These are phyloP conservation scores for Penicillium hesseltinei DNA, from an alignment of 2,329 filamentous ascomycete genomes.

Conservation along the genomic window DNA sequence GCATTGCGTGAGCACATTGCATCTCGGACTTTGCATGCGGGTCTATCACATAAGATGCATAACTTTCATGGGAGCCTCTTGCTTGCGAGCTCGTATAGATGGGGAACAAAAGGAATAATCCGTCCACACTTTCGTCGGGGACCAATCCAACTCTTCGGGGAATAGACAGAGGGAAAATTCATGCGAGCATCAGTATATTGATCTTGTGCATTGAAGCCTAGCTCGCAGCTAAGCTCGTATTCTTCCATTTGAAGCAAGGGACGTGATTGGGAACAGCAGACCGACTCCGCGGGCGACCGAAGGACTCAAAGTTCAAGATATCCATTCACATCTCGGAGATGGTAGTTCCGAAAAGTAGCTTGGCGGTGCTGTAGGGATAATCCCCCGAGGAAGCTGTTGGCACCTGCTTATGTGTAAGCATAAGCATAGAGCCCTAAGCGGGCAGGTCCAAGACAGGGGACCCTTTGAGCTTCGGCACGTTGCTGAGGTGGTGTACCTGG, in stretches of 20 bases:
- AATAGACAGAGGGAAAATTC: background rate
- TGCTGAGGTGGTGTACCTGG: background rate
- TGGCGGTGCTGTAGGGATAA: background rate
- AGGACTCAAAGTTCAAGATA: background rate
- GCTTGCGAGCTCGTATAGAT: background rate
- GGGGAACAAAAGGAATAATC: background rate
- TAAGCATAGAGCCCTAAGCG: background rate
- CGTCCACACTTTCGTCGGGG: background rate
- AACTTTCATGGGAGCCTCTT: background rate
- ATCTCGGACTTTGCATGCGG: background rate
- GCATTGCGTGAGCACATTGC: background rate
- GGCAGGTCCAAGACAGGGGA: background rate
- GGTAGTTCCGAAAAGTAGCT: constrained; percentile 8
- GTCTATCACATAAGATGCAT: background rate
- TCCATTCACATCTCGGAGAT: constrained; percentile 12
- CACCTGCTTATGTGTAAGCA: background rate
- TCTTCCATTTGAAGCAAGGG: background rate
- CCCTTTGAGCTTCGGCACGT: constrained; percentile 10
- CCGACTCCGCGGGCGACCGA: background rate
- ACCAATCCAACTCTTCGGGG: background rate
- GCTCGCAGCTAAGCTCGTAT: background rate
- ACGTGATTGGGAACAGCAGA: background rate
- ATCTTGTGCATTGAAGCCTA: constrained; percentile 8
- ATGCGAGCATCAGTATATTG: constrained; percentile 7
- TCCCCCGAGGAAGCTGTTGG: constrained; percentile 5